Evolutionary conservation across 768 basidiomycete species (phyloP), one percentile per base, ranked within the genome.

Genomic region (Tylopilus cervinicoccineus): DNA sequence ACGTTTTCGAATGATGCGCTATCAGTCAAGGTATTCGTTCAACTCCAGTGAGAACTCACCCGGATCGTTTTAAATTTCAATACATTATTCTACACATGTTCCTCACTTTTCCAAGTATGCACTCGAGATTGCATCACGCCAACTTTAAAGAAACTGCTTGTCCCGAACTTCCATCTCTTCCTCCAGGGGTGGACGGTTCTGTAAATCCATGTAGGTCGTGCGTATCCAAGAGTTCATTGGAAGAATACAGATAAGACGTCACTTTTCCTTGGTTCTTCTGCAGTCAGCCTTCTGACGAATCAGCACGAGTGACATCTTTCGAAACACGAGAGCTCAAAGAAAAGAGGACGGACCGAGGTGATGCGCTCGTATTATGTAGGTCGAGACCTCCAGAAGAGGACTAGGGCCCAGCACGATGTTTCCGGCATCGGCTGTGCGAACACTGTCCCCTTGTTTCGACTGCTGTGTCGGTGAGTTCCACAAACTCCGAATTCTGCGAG

Each of bases 401-500:
- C 57, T 3, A 47, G 2, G 33, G 6, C 8, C 27, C 5, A 20
- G 27, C 47, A 48, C 11, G 28, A 24, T 48, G 29, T n/a, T n/a
- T n/a, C n/a, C n/a, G n/a, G n/a, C n/a, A n/a, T n/a, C n/a, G n/a
- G n/a, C n/a, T n/a, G n/a, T n/a, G n/a, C n/a, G n/a, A n/a, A n/a
- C n/a, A n/a, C n/a, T n/a, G 0, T 23, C 54, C 12, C 74, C 83
- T 64, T 66, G 91, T 55, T 91, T n/a, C n/a, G n/a, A n/a, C n/a
- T n/a, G n/a, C 88, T 9, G 93, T 86, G 53, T 86, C 88, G 54
- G 97, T 84, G 34, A 81, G 75, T 60, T 96, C 92, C 54, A 99
- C 97, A 67, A 95, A 99, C 60, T 92, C 90, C 4, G 89, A 85
- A 65, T 99, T 99, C 59, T 98, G 95, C 14, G 89, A 79, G 58